phyloP scores from a whole-genome alignment of 108 stramenopile species.

The Poteriospumella lacustris region DNA sequence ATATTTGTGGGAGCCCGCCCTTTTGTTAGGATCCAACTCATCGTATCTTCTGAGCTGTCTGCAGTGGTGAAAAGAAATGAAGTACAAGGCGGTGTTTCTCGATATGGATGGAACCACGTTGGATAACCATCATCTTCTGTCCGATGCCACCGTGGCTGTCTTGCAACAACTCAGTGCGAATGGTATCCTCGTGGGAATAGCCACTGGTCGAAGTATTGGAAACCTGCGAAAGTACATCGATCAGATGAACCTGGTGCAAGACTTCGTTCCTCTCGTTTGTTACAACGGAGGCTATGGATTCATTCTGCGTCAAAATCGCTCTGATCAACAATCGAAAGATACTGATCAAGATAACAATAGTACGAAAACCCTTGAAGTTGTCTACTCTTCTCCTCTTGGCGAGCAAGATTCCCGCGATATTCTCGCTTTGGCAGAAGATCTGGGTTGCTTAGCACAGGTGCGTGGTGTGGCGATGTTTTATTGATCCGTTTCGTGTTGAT shows the following conservation, averaged over 20 bases:
- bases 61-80: no score
- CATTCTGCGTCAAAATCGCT: no score
- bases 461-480: neutral
- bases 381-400: neutral
- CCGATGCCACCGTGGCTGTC: neutral
- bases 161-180: neutral
- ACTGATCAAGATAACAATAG: neutral
- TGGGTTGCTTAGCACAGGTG: neutral
- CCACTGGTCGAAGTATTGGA: slow-evolving; percentile 12
- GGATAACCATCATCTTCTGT: neutral
- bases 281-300: slow-evolving; percentile 14
- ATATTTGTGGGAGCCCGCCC: no score
- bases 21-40: no score
- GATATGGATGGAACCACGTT: slow-evolving; percentile 23
- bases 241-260: neutral
- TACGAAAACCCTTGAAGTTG: neutral
- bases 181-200: neutral
- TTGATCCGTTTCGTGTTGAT: neutral
- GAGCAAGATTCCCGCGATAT: neutral
- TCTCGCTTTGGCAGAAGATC: neutral
- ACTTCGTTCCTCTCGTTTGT: neutral
- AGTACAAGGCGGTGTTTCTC: neutral
- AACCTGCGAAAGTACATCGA: neutral
- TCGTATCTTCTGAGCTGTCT: no score
- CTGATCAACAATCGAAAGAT: no score